These are phyloP conservation scores for Mollisiaceae sp. DNA, from an alignment of 2,329 filamentous ascomycete species.

Conservation along the genomic window DNA sequence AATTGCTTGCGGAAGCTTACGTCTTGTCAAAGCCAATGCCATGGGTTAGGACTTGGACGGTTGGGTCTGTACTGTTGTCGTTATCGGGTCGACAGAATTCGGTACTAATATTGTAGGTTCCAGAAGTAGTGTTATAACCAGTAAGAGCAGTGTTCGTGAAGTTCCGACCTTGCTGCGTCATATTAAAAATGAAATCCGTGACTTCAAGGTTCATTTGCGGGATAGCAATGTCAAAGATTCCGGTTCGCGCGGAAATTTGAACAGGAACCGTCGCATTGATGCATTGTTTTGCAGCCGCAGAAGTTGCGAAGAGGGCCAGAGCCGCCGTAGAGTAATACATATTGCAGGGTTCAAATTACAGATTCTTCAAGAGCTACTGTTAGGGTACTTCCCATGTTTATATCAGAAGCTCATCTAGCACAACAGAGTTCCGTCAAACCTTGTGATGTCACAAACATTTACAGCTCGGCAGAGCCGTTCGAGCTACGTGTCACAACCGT, in stretches of 20 bases:
- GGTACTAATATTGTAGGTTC: slow-evolving; percentile 61
- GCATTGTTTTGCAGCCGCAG: slow-evolving; percentile 44
- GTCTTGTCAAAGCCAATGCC: slow-evolving; percentile 60
- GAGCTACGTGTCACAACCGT: not conserved
- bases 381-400: not conserved
- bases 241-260: slow-evolving; percentile 58
- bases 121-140: slow-evolving; percentile 56
- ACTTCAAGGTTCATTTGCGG: slow-evolving; percentile 60
- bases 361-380: not conserved
- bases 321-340: slow-evolving; percentile 25
- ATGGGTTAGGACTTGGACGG: slow-evolving; percentile 56
- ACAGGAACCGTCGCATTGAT: slow-evolving; percentile 61
- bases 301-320: slow-evolving; percentile 23
- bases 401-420: not conserved
- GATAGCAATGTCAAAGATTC: slow-evolving; percentile 54
- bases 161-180: slow-evolving; percentile 56
- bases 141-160: slow-evolving; percentile 50
- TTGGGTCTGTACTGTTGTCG: slow-evolving; percentile 42
- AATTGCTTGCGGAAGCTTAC: slow-evolving; percentile 35
- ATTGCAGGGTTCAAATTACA: slow-evolving; percentile 1
- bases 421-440: not conserved
- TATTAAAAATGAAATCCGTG: slow-evolving; percentile 58
- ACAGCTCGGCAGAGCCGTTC: not conserved
- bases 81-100: slow-evolving; percentile 64
- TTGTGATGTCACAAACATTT: slow-evolving; percentile 5